Conservation (phyloP, 1,139 yeast genomes). For the Saccharomyces hybrid region DNA sequence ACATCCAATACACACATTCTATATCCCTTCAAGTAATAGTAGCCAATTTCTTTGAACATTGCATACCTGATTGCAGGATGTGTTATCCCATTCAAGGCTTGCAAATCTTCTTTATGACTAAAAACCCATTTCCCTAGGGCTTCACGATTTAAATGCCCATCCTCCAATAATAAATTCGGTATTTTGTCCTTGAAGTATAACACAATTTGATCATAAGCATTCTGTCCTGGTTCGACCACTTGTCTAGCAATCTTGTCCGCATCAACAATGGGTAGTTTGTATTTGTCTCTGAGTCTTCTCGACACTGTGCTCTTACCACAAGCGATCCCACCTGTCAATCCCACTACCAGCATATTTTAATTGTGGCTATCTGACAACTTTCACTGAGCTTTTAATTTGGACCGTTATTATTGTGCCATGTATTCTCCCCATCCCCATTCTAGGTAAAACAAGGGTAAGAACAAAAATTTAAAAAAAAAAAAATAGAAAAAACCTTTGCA, state of each 20-base stretch:
- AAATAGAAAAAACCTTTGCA: background rate
- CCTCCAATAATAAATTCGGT: slow-evolving; percentile 47
- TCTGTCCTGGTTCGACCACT: slow-evolving; percentile 72
- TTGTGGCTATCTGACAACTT: background rate
- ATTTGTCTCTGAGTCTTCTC: slow-evolving; percentile 41
- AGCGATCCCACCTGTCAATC: slow-evolving; percentile 94
- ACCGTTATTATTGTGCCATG: background rate
- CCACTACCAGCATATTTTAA: slow-evolving; percentile 72
- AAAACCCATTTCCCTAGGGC: slow-evolving; percentile 77
- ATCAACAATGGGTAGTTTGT: slow-evolving; percentile 60
- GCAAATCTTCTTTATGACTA: slow-evolving; percentile 48
- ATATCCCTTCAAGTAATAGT: slow-evolving; percentile 46
- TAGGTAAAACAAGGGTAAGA: background rate
- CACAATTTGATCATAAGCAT: slow-evolving; percentile 61
- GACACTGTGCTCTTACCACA: slow-evolving; percentile 94
- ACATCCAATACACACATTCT: slow-evolving; percentile 72
- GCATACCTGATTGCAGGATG: slow-evolving; percentile 83
- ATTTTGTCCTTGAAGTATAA: slow-evolving; percentile 48
- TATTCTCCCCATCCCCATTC: background rate
- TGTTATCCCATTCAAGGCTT: slow-evolving; percentile 60
- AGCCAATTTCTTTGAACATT: slow-evolving; percentile 50
- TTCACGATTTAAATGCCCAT: slow-evolving; percentile 53
- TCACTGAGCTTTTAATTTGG: background rate
- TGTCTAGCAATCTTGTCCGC: slow-evolving; percentile 86
- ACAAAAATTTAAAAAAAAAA: background rate